Evolutionary conservation across 163 green algal genomes (phyloP).

Genomic region (Trebouxia gelatinosa): DNA sequence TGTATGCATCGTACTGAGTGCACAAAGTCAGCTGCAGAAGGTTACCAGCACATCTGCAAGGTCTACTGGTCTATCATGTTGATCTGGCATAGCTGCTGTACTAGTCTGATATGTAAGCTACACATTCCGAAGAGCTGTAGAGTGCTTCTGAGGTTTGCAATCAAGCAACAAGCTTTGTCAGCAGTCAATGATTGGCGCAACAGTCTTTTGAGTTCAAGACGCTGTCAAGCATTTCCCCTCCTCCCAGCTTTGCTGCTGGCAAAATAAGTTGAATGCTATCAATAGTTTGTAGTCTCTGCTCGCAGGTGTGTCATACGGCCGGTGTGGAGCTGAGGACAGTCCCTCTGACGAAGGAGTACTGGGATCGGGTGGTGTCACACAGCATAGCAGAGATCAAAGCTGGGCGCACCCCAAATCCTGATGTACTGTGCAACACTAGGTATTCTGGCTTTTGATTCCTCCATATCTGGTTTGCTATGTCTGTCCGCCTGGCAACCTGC

Average conservation of each 20-base stretch:
- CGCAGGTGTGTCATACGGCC: slow-evolving; percentile 57
- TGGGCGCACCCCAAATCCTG: slow-evolving; percentile 96
- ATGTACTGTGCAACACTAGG: slow-evolving; percentile 97
- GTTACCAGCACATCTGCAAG: neutral
- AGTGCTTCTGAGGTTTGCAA: neutral
- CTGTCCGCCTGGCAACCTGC: neutral
- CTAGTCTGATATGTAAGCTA: neutral
- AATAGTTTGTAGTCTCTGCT: neutral
- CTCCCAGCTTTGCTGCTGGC: too few species aligned
- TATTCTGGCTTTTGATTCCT: neutral
- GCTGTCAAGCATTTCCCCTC: too few species aligned
- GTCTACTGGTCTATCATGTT: neutral
- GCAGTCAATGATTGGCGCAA: neutral
- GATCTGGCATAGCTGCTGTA: neutral
- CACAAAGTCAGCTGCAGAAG: neutral
- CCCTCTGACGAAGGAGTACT: slow-evolving; percentile 84
- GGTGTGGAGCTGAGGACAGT: slow-evolving; percentile 80
- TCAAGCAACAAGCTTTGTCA: neutral
- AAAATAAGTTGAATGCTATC: neutral
- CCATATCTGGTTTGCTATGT: neutral
- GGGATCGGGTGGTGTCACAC: slow-evolving; percentile 85
- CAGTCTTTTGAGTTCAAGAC: neutral
- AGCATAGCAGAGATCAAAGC: slow-evolving; percentile 78
- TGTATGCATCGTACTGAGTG: neutral
- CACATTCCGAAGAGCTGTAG: neutral